Percentiles rank a stretch among this genome's conserved stretches.
Evolutionary conservation across 2,329 filamentous ascomycete genomes (phyloP).

Genomic region (Fusarium lyarnte): DNA sequence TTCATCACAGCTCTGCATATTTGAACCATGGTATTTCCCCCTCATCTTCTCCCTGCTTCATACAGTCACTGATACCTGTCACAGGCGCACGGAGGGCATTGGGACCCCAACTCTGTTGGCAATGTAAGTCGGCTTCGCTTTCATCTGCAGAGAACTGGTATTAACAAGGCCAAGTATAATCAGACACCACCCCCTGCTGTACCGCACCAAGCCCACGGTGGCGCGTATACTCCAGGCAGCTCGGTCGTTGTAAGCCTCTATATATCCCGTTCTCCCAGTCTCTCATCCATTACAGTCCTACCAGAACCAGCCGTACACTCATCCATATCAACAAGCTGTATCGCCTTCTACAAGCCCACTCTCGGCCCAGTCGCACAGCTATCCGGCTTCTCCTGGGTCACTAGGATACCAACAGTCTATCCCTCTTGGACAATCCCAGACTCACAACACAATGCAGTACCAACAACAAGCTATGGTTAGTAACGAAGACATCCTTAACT

Average conservation of each 20-base stretch:
- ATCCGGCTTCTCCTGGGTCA: constrained; percentile 15
- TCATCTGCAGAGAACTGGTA: not conserved
- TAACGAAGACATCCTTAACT: not conserved
- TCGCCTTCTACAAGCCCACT: constrained; percentile 36
- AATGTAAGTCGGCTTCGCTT: constrained; percentile 10
- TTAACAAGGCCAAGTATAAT: constrained; percentile 31
- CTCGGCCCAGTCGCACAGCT: constrained; percentile 23
- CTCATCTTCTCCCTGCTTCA: not conserved
- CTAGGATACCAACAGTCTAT: constrained; percentile 16
- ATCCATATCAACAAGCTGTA: constrained; percentile 33
- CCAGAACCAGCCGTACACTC: constrained; percentile 31
- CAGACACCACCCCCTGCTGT: constrained; percentile 15
- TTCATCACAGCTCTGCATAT: constrained; percentile 10
- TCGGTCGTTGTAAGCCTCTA: constrained; percentile 31
- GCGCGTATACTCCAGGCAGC: constrained; percentile 40
- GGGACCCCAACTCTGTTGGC: constrained; percentile 34
- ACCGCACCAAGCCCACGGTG: constrained; percentile 37
- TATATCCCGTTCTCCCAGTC: not conserved
- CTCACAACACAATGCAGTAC: constrained; percentile 36
- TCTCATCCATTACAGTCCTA: constrained; percentile 34
- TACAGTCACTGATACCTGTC: not conserved
- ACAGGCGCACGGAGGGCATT: constrained; percentile 39
- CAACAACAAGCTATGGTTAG: constrained; percentile 35
- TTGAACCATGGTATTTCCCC: constrained; percentile 36
- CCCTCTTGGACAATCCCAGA: constrained; percentile 13